Evolutionary conservation across 2,329 filamentous ascomycete genomes (phyloP).

Genomic region (Coleophoma crateriformis): DNA sequence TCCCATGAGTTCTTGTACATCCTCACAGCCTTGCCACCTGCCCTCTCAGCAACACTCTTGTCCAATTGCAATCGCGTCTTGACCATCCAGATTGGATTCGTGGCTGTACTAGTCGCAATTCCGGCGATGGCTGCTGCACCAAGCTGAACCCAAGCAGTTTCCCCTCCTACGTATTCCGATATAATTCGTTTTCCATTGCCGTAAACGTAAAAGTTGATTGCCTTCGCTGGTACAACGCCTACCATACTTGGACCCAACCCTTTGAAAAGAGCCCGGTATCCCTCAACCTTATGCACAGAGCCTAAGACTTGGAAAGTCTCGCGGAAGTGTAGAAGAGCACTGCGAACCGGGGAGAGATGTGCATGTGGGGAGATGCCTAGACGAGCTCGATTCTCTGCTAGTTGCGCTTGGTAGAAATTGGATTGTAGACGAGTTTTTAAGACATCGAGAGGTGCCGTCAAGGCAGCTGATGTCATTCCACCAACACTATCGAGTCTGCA

Average conservation of each 20-base stretch:
- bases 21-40: conserved; percentile 47
- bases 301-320: conserved; percentile 85
- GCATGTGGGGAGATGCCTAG: conserved; percentile 39
- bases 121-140: conserved; percentile 72
- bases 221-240: conserved; percentile 81
- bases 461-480: conserved; percentile 84
- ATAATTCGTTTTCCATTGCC: conserved; percentile 85
- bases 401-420: conserved; percentile 86
- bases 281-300: conserved; percentile 75
- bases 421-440: conserved; percentile 91
- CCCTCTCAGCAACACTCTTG: conserved; percentile 66
- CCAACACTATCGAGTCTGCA: conserved; percentile 53
- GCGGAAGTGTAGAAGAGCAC: conserved; percentile 66
- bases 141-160: conserved; percentile 73
- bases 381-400: conserved; percentile 62
- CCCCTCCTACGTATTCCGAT: conserved; percentile 63
- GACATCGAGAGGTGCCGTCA: conserved; percentile 92
- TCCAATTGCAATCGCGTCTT: conserved; percentile 92
- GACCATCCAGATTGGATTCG: conserved; percentile 94
- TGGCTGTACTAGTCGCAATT: conserved; percentile 81
- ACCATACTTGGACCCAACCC: conserved; percentile 86
- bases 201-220: conserved; percentile 93
- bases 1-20: conserved; percentile 85
- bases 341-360: conserved; percentile 58
- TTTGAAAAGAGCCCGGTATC: conserved; percentile 85